Evolutionary conservation across 208 protist genomes (phyloP).

Genomic region (Leishmania mexicana): DNA sequence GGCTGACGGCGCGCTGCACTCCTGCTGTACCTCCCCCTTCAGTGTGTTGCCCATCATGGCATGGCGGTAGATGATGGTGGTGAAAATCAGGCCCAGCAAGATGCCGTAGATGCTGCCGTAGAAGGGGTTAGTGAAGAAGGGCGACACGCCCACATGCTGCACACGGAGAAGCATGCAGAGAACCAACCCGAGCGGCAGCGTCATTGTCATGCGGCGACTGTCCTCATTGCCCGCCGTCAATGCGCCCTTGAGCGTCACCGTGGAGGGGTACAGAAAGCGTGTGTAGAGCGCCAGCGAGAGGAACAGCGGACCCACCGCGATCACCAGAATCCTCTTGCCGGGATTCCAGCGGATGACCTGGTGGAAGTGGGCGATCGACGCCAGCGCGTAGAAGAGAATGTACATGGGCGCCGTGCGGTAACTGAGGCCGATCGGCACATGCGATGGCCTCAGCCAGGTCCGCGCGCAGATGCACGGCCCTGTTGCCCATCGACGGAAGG

Average conservation of each 20-base stretch:
- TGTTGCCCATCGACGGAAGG: conserved; percentile 48
- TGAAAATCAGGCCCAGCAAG: conserved; percentile 57
- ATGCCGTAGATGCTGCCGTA: conserved; percentile 69
- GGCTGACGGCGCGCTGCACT: background rate
- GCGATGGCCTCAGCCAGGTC: conserved; percentile 38
- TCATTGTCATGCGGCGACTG: conserved; percentile 57
- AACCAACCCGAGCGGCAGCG: conserved; percentile 60
- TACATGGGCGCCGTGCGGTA: conserved; percentile 69
- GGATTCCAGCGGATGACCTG: conserved; percentile 42
- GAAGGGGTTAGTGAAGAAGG: conserved; percentile 60
- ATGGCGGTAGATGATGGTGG: conserved; percentile 63
- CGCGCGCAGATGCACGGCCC: conserved; percentile 45
- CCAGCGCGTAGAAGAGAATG: conserved; percentile 64
- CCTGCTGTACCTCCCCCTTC: conserved; percentile 21
- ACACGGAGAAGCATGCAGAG: conserved; percentile 80
- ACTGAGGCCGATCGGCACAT: conserved; percentile 32
- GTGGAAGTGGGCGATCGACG: conserved; percentile 64
- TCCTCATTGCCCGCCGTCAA: conserved; percentile 48
- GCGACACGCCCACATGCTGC: conserved; percentile 50
- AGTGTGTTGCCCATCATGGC: conserved; percentile 60
- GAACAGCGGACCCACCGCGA: conserved; percentile 52
- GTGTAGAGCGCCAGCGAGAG: conserved; percentile 54
- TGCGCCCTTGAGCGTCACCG: conserved; percentile 17
- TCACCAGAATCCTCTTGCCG: conserved; percentile 47
- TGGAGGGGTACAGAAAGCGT: conserved; percentile 60